Evolutionary conservation across 768 basidiomycete species (phyloP).

Genomic region (Tylopilus vinaceipallidus): DNA sequence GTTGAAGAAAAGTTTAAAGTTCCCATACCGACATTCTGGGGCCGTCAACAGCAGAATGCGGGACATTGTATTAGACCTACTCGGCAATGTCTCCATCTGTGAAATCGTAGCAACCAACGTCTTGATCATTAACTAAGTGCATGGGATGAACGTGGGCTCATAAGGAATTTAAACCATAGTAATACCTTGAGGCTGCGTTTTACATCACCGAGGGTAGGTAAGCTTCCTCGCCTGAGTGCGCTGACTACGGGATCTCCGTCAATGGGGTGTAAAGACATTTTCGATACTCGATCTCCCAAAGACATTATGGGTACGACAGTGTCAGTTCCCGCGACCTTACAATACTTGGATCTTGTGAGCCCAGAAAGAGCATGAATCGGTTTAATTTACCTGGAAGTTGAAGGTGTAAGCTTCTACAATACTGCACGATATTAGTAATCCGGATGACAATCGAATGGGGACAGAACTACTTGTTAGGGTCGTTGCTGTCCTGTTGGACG

Average conservation of each 20-base stretch:
- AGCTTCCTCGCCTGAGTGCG: constrained; percentile 56
- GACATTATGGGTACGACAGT: constrained; percentile 69
- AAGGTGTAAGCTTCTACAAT: constrained; percentile 89
- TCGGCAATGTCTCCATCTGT: constrained; percentile 77
- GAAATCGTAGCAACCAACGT: constrained; percentile 76
- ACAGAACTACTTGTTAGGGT: constrained; percentile 72
- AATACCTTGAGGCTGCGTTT: constrained; percentile 76
- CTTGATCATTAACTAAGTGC: constrained; percentile 63
- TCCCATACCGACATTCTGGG: constrained; percentile 77
- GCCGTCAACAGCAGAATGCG: not conserved
- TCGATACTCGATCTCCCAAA: constrained; percentile 57
- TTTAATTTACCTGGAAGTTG: constrained; percentile 62
- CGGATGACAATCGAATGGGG: constrained; percentile 1
- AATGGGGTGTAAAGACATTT: constrained; percentile 42
- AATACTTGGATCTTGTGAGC: constrained; percentile 50
- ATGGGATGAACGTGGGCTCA: not conserved
- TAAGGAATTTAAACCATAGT: not conserved
- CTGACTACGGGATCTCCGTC: constrained; percentile 57
- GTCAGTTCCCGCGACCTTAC: constrained; percentile 59
- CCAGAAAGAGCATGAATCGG: not conserved
- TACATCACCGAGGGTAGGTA: constrained; percentile 77
- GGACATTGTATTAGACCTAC: constrained; percentile 38
- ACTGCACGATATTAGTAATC: constrained; percentile 39
- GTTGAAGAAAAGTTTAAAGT: constrained; percentile 85
- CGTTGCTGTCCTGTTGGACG: constrained; percentile 65